A percentile compares a stretch with the other conserved stretches of the same genome.
These are phyloP conservation scores for Leersia perrieri DNA, from an alignment of 176 grass and related monocot genomes.

Conservation along the genomic window DNA sequence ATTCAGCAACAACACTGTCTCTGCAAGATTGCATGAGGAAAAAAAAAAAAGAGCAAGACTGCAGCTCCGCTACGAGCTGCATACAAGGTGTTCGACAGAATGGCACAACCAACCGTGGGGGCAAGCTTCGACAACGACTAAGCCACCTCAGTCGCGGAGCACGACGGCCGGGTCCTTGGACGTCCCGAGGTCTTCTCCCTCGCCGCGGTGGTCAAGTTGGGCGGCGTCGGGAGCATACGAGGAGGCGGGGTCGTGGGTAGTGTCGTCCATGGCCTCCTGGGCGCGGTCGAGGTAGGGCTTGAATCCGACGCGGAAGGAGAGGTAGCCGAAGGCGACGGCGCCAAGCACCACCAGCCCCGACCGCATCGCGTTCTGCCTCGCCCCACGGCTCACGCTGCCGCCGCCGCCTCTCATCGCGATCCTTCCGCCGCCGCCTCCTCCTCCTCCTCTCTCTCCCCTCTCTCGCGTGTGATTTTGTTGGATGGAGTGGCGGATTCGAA, in stretches of 20 bases:
- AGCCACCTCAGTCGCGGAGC: constrained; percentile 35
- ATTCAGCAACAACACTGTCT: no score
- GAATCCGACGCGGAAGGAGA: constrained; percentile 81
- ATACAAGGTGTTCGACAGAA: constrained; percentile 38
- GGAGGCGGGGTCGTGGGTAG: neutral
- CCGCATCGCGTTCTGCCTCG: constrained; percentile 64
- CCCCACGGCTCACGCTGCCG: constrained; percentile 31
- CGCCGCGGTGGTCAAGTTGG: neutral
- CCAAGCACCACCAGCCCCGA: constrained; percentile 83
- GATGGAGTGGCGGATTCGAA: neutral
- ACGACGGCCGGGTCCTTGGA: constrained; percentile 44
- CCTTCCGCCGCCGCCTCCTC: neutral
- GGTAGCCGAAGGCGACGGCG: constrained; percentile 73
- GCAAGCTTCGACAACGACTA: neutral
- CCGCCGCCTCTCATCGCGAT: constrained; percentile 22
- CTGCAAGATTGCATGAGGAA: no score
- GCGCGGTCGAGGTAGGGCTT: constrained; percentile 82
- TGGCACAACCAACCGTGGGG: neutral
- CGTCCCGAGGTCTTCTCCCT: neutral
- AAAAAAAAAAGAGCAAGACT: neutral
- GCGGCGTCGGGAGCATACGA: neutral
- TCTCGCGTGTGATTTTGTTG: neutral
- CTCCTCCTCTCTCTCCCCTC: neutral
- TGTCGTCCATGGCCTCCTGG: constrained; percentile 57
- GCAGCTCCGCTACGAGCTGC: neutral